phyloP scores from a whole-genome alignment of 768 basidiomycete genomes.

The Termitomyces sp. region DNA sequence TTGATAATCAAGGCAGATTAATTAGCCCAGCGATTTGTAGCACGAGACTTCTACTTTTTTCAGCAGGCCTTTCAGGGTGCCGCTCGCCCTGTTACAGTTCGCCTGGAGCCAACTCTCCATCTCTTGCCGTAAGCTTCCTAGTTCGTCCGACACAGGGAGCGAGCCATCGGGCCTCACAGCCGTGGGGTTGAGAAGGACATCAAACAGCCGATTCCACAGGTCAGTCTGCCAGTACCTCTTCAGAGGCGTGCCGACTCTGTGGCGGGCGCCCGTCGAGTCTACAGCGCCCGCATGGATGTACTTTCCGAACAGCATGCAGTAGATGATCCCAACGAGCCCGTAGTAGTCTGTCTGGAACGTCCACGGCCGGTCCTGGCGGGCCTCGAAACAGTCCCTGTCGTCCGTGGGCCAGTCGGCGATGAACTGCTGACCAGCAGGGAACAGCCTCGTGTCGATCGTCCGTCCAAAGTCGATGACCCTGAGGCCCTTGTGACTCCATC shows the following conservation, averaged over 20 bases:
- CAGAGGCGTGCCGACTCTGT: slow-evolving; percentile 72
- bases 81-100: slow-evolving; percentile 83
- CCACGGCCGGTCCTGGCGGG: slow-evolving; percentile 81
- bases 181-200: slow-evolving; percentile 79
- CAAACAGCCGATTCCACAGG: slow-evolving; percentile 81
- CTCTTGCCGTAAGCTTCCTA: slow-evolving; percentile 59
- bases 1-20: too few relatives aligned
- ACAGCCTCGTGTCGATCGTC: slow-evolving; percentile 80
- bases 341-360: slow-evolving; percentile 95
- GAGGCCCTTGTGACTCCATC: slow-evolving; percentile 87
- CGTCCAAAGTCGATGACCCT: slow-evolving; percentile 98
- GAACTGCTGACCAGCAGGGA: slow-evolving; percentile 76
- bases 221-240: slow-evolving; percentile 95
- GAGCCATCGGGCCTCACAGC: slow-evolving; percentile 47
- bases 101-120: slow-evolving; percentile 87
- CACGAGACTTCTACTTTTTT: slow-evolving; percentile 75
- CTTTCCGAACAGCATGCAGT: slow-evolving; percentile 95
- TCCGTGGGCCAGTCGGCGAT: slow-evolving; percentile 86
- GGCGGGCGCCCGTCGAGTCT: slow-evolving; percentile 29
- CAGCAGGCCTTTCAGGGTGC: slow-evolving; percentile 72
- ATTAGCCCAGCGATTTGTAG: slow-evolving; percentile 16
- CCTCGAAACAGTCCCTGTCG: slow-evolving; percentile 88
- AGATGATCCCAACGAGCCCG: slow-evolving; percentile 91
- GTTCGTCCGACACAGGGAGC: slow-evolving; percentile 69
- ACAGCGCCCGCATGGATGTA: slow-evolving; percentile 79